Evolutionary conservation across 106 monocot genomes (phyloP).

Genomic region (Vanilla planifolia): DNA sequence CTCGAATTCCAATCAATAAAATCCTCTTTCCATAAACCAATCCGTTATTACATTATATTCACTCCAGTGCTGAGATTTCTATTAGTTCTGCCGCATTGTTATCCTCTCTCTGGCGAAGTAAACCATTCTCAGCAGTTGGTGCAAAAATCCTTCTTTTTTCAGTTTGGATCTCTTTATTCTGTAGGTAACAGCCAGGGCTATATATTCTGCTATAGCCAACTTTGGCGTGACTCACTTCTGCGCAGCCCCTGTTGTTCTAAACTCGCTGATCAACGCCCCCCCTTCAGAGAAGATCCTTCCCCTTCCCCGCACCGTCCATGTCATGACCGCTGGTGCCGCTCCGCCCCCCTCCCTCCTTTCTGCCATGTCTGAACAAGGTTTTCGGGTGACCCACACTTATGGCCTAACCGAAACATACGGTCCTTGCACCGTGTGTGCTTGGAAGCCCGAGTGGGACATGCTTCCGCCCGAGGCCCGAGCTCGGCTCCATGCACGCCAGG

Average conservation of each 20-base stretch:
- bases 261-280: constrained; percentile 49
- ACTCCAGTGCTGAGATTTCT: no score
- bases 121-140: no score
- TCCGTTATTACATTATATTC: no score
- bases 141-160: no score
- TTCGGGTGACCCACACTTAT: constrained; percentile 70
- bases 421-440: constrained; percentile 50
- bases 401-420: constrained; percentile 75
- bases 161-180: no score
- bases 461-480: constrained; percentile 32
- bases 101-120: no score
- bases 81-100: no score
- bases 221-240: constrained; percentile 69
- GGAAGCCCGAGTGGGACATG: constrained; percentile 68
- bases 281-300: constrained; percentile 40
- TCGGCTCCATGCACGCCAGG: constrained; percentile 57
- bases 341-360: constrained; percentile 57
- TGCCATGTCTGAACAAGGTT: constrained; percentile 52
- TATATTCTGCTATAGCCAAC: constrained; percentile 61
- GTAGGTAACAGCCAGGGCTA: constrained; percentile 59
- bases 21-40: no score
- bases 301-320: constrained; percentile 45
- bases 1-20: no score
- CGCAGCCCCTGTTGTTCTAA: constrained; percentile 62
- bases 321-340: constrained; percentile 66